Percentiles rank a stretch among this genome's conserved stretches.
Conservation (phyloP, 2,329 filamentous ascomycete species). For the Paraphaeosphaeria minitans region DNA sequence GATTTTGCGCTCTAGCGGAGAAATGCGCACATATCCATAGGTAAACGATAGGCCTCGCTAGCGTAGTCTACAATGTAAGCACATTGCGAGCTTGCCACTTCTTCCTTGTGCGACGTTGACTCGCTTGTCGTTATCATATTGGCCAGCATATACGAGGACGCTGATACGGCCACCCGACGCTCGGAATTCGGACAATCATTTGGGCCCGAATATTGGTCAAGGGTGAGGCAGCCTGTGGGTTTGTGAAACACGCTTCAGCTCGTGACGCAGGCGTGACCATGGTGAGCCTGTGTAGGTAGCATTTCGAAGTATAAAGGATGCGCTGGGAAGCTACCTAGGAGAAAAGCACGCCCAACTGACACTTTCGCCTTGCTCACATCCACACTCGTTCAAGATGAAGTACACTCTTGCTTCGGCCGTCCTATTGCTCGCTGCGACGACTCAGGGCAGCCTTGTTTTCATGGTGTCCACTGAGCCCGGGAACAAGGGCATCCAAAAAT, state of each 20-base stretch:
- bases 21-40: not conserved
- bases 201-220: slow-evolving; percentile 2
- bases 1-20: not conserved
- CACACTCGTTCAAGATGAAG: slow-evolving; percentile 48
- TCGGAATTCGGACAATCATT: not conserved
- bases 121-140: slow-evolving; percentile 3
- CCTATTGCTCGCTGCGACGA: slow-evolving; percentile 4
- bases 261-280: not conserved
- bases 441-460: slow-evolving; percentile 22
- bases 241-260: slow-evolving; percentile 7
- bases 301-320: not conserved
- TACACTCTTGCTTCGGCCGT: slow-evolving; percentile 8
- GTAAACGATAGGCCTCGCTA: slow-evolving; percentile 1
- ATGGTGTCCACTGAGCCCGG: slow-evolving; percentile 20
- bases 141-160: slow-evolving; percentile 5
- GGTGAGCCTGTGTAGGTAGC: not conserved
- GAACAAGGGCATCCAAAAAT: slow-evolving; percentile 18
- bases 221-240: not conserved
- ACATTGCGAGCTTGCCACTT: not conserved
- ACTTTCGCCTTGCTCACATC: not conserved
- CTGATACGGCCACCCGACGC: slow-evolving; percentile 5
- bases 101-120: not conserved
- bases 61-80: not conserved
- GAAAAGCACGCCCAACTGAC: not conserved
- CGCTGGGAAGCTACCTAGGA: not conserved